These are phyloP conservation scores for Lyophyllum semitale DNA, from an alignment of 768 basidiomycete species.

Conservation along the genomic window DNA sequence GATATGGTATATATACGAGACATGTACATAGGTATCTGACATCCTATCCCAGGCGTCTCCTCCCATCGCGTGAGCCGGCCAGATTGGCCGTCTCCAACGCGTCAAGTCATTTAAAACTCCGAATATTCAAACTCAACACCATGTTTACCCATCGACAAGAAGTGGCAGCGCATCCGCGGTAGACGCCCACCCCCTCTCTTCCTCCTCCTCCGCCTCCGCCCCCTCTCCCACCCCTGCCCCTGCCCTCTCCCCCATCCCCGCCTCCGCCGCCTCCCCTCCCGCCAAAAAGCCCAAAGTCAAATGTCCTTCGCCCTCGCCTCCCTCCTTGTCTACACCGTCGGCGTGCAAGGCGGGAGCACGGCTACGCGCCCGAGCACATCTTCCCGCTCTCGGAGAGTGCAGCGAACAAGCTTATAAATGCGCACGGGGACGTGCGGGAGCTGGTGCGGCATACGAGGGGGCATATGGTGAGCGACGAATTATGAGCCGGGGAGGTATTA, in stretches of 20 bases:
- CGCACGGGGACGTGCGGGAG: slow-evolving; percentile 52
- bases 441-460: slow-evolving; percentile 84
- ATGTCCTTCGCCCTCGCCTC: no score
- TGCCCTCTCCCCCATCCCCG: no score
- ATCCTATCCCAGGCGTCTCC: no score
- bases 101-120: no score
- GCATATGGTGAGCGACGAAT: slow-evolving; percentile 85
- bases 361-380: slow-evolving; percentile 84
- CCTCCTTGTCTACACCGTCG: slow-evolving; percentile 97
- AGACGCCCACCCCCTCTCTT: not conserved
- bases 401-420: slow-evolving; percentile 76
- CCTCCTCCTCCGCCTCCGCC: not conserved
- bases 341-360: slow-evolving; percentile 90
- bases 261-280: no score
- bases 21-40: no score
- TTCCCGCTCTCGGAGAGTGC: slow-evolving; percentile 91
- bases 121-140: no score
- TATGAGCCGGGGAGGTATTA: slow-evolving; percentile 89
- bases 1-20: no score
- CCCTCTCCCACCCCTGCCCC: not conserved
- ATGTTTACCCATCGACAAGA: no score
- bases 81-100: no score
- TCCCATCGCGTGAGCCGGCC: no score
- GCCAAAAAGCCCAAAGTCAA: slow-evolving; percentile 51
- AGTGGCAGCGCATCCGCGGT: slow-evolving; percentile 26